Base-by-base conservation (phyloP, 768 basidiomycete species). In the Hericium coralloides region DNA sequence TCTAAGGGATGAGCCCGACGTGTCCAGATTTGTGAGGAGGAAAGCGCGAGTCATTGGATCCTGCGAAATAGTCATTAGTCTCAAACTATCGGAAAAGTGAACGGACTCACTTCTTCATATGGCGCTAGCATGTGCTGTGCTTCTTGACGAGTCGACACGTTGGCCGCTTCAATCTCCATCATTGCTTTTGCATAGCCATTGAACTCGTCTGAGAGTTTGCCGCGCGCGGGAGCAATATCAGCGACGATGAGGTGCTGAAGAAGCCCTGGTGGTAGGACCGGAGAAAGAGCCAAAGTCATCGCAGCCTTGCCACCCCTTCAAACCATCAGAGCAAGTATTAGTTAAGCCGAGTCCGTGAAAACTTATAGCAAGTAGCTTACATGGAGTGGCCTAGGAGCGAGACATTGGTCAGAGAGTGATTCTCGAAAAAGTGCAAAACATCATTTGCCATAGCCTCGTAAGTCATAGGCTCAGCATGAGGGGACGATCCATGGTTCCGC, bases 311-410 rank as follows among this genome's bases (percentile, higher is more conserved):
- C 92, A 52, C 92, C 92, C 90, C 89, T 92, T n/a, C 20, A 12
- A 36, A 25, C 17, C 15, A n/a, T 45, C 7, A 6, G 31, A 43
- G 12, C 0, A 53, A 39, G 12, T 5, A 38, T 12, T 38, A 38
- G 8, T 22, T 20, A 4, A 36, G n/a, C 38, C 7, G 22, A 17
- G 36, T 12, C 1, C 22, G 12, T 4, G n/a, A 36, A 20, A 20
- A n/a, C 20, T 36, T 20, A 38, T 23, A 17, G 12, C 53, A 36
- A 17, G 38, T 22, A 25, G 20, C 87, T 55, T 62, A 92, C 93
- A 95, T 94, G 2, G 92, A 95, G 67, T 95, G 94, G 0, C 94
- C 94, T 3, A 95, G 73, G 4, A 97, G 76, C 2, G 88, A 81
- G 17, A 94, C 78, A 17, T 86, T 73, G 2, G 73, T 72, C 41